These are phyloP conservation scores for Haplosporangium sp. DNA, from an alignment of 371 early-diverging fungal species.

Conservation along the genomic window DNA sequence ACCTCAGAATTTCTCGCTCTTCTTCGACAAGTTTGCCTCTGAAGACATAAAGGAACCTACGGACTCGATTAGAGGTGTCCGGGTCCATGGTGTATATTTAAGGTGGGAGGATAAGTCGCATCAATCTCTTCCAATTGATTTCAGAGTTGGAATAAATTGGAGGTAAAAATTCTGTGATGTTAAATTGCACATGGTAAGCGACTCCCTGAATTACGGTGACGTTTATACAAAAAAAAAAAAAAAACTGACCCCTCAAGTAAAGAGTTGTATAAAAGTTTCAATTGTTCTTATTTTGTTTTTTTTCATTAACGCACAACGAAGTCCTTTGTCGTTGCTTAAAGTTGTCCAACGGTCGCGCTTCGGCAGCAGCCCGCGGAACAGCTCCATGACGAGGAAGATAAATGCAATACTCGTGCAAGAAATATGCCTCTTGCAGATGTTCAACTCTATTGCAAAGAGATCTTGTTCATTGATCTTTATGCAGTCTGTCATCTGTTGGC, in stretches of 20 bases:
- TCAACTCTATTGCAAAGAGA: conserved; percentile 19
- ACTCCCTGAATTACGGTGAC: neutral
- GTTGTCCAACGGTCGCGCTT: conserved; percentile 53
- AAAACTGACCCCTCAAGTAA: neutral
- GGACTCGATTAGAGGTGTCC: neutral
- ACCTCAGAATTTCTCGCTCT: conserved; percentile 23
- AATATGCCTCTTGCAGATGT: conserved; percentile 16
- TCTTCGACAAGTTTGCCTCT: conserved; percentile 20
- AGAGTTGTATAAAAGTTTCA: too few relatives aligned
- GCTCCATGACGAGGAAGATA: conserved; percentile 46
- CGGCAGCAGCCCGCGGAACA: conserved; percentile 52
- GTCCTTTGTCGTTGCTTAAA: conserved; percentile 48
- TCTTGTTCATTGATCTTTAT: conserved; percentile 5
- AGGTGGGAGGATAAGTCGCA: neutral
- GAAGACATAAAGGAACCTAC: conserved; percentile 21
- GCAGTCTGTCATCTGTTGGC: conserved; percentile 14
- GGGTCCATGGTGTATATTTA: neutral
- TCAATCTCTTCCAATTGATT: neutral
- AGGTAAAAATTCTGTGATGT: neutral
- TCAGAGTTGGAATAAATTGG: neutral
- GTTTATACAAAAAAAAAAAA: neutral
- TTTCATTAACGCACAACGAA: conserved; percentile 35
- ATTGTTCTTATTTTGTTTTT: neutral
- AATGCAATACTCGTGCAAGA: conserved; percentile 54
- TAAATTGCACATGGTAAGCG: neutral